Evolutionary conservation across 495 filamentous ascomycete species (phyloP).

Genomic region (Neurospora sp.): DNA sequence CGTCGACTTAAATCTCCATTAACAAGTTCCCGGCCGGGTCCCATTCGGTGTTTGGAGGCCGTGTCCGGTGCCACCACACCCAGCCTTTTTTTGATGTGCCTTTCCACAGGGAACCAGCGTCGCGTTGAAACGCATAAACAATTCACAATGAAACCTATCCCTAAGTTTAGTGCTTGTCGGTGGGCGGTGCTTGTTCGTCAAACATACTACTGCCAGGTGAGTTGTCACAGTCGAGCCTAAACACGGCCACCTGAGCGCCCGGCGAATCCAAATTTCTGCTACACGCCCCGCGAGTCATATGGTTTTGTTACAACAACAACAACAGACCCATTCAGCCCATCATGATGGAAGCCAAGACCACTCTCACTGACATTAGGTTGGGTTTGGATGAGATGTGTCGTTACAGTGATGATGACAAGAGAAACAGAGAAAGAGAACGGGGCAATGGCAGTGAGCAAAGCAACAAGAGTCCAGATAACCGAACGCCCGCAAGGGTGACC

Average conservation of each 20-base stretch:
- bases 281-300: not conserved
- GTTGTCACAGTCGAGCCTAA: not conserved
- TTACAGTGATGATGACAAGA: not conserved
- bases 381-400: not conserved
- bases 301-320: not conserved
- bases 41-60: not conserved
- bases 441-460: slow-evolving; percentile 1
- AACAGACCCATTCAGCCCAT: not conserved
- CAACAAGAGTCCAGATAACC: not conserved
- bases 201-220: slow-evolving; percentile 1
- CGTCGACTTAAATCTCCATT: not conserved
- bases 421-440: slow-evolving; percentile 1
- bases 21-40: not conserved
- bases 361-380: not conserved
- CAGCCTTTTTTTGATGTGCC: not conserved
- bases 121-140: not conserved
- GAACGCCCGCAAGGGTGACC: slow-evolving; percentile 1
- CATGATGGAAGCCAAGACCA: not conserved
- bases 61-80: not conserved
- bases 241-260: not conserved
- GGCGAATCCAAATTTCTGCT: not conserved
- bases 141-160: not conserved
- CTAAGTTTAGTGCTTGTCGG: not conserved
- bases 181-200: not conserved
- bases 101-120: not conserved